Conservation (phyloP, 192 early-diverging fungal genomes). For the Coemansia javaensis region DNA sequence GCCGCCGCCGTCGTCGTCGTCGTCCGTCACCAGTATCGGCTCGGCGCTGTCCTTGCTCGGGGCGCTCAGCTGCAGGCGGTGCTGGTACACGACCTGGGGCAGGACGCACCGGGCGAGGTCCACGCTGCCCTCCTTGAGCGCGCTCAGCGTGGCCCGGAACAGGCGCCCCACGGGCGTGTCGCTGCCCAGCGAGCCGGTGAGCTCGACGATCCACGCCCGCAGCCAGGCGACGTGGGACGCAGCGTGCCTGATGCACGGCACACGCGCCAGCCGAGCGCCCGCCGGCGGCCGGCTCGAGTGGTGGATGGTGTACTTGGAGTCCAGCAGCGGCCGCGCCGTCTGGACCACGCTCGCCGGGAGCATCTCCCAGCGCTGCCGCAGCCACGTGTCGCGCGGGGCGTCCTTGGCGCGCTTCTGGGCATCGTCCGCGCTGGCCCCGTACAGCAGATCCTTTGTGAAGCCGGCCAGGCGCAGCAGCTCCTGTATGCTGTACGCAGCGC, state of each 20-base stretch:
- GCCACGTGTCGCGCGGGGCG: conserved; percentile 1
- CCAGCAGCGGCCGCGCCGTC: conserved; percentile 29
- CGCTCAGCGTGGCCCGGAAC: conserved; percentile 33
- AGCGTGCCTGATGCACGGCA: conserved; percentile 14
- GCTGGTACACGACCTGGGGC: conserved; percentile 31
- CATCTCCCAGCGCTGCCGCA: conserved; percentile 37
- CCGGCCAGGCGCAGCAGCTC: conserved; percentile 38
- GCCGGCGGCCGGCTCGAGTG: conserved; percentile 4
- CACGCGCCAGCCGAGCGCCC: not conserved
- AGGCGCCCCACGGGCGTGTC: conserved; percentile 7
- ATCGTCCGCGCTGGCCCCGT: too few relatives aligned
- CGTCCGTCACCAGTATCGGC: conserved; percentile 24
- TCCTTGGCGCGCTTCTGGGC: conserved; percentile 2
- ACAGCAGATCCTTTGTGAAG: conserved; percentile 29
- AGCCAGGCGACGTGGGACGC: conserved; percentile 26
- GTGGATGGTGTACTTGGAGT: conserved; percentile 47
- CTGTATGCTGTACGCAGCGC: conserved; percentile 45
- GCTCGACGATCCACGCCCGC: conserved; percentile 31
- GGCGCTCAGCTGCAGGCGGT: conserved; percentile 8
- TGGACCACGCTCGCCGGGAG: conserved; percentile 26
- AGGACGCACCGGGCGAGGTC: conserved; percentile 35
- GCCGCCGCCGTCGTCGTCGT: conserved; percentile 13
- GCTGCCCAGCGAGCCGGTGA: conserved; percentile 9
- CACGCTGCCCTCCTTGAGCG: conserved; percentile 29
- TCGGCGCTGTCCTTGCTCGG: not conserved